These are phyloP conservation scores for Hyphodiscus sp. DNA, from an alignment of 2,329 filamentous ascomycete species.

Conservation along the genomic window DNA sequence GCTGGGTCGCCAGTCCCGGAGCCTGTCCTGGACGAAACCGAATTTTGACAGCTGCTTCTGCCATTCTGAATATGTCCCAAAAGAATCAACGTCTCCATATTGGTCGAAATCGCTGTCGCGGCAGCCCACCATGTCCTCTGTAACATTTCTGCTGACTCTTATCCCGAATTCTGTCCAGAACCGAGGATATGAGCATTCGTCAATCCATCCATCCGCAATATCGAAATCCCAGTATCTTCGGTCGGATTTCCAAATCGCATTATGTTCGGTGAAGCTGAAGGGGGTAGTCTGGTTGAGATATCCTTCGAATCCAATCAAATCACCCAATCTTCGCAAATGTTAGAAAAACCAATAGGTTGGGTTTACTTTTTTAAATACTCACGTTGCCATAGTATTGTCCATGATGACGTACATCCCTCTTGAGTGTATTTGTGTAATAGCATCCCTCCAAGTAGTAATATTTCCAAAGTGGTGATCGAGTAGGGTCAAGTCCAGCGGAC, in stretches of 20 bases:
- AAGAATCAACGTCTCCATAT: constrained; percentile 48
- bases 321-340: constrained; percentile 46
- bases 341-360: constrained; percentile 27
- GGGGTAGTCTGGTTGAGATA: constrained; percentile 52
- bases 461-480: constrained; percentile 57
- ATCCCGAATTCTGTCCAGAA: constrained; percentile 54
- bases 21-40: constrained; percentile 59
- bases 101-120: constrained; percentile 58
- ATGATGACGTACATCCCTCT: constrained; percentile 60
- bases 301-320: constrained; percentile 56
- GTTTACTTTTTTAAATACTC: constrained; percentile 34
- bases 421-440: constrained; percentile 53
- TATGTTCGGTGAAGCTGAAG: constrained; percentile 46
- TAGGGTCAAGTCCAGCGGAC: constrained; percentile 53
- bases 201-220: constrained; percentile 47
- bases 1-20: constrained; percentile 55
- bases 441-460: constrained; percentile 49
- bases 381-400: constrained; percentile 59
- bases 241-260: constrained; percentile 48
- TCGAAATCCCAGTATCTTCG: constrained; percentile 53
- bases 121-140: constrained; percentile 44
- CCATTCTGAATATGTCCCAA: constrained; percentile 58
- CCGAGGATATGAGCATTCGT: constrained; percentile 50
- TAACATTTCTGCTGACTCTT: constrained; percentile 35
- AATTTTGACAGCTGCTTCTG: constrained; percentile 59